phyloP scores from a whole-genome alignment of 1,284 basidiomycete species.

The Phenoliferia sp. region DNA sequence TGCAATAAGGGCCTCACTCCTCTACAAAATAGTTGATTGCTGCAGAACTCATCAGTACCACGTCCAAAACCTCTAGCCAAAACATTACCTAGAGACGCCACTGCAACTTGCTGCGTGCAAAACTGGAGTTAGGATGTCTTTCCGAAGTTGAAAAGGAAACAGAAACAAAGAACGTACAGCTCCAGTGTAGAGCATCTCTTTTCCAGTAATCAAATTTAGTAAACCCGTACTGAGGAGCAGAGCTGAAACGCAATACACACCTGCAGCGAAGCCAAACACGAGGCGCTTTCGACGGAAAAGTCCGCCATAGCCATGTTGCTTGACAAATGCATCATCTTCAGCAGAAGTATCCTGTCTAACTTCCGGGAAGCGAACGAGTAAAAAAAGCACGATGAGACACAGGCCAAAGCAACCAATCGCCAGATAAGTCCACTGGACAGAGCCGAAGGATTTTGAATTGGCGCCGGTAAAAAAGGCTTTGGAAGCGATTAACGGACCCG shows the following conservation, averaged over 20 bases:
- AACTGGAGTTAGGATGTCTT: background rate
- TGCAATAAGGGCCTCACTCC: conserved; percentile 53
- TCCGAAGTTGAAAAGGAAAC: background rate
- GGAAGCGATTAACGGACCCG: conserved; percentile 72
- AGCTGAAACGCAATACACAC: conserved; percentile 10
- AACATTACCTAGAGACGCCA: conserved; percentile 55
- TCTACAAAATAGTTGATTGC: conserved; percentile 63
- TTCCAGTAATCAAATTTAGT: too few species aligned
- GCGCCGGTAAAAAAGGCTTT: conserved; percentile 66
- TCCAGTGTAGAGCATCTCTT: conserved; percentile 47
- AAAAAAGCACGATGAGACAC: conserved; percentile 61
- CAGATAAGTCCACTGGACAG: conserved; percentile 76
- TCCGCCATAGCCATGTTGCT: conserved; percentile 59
- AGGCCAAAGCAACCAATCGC: conserved; percentile 63
- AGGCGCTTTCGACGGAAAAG: conserved; percentile 51
- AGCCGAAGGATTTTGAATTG: conserved; percentile 59
- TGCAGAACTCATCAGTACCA: background rate
- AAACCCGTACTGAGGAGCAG: too few species aligned
- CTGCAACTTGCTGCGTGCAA: conserved; percentile 53
- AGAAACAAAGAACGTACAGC: conserved; percentile 38
- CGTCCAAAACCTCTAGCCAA: background rate
- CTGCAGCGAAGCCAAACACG: conserved; percentile 51
- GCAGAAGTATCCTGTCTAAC: conserved; percentile 53
- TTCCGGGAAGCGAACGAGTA: conserved; percentile 64
- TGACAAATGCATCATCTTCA: conserved; percentile 47